A percentile compares a stretch with the other conserved stretches of the same genome.
Conservation (phyloP, 169 alveolate genomes). For the Babesia ovata region DNA sequence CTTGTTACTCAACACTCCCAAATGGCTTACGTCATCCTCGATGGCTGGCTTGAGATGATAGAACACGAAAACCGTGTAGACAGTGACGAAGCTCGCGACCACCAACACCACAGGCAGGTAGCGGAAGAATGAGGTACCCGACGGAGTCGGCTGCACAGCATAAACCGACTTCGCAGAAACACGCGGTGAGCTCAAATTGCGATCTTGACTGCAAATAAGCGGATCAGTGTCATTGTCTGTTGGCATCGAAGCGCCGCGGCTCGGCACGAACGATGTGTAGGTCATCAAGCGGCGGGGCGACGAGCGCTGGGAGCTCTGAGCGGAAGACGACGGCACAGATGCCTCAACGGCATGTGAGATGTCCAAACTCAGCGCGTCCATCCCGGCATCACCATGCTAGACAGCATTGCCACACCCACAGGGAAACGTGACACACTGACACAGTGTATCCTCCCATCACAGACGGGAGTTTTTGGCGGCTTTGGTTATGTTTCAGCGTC, state of each 20-base stretch:
- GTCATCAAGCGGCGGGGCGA: slow-evolving; percentile 37
- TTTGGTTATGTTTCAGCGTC: not conserved
- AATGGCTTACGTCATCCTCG: slow-evolving; percentile 32
- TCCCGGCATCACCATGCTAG: slow-evolving; percentile 17
- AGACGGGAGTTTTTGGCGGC: not conserved
- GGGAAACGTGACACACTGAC: not conserved
- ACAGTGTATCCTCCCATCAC: not conserved
- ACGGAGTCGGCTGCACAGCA: slow-evolving; percentile 15
- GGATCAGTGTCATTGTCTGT: slow-evolving; percentile 45
- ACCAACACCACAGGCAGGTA: slow-evolving; percentile 58
- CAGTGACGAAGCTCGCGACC: slow-evolving; percentile 1
- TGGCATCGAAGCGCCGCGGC: not conserved
- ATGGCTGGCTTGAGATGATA: slow-evolving; percentile 59
- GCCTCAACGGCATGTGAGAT: slow-evolving; percentile 23
- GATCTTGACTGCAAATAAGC: slow-evolving; percentile 30
- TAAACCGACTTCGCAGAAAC: slow-evolving; percentile 37
- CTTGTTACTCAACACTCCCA: slow-evolving; percentile 42
- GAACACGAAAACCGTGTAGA: slow-evolving; percentile 30
- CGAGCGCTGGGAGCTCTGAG: slow-evolving; percentile 24
- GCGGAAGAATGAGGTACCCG: slow-evolving; percentile 12
- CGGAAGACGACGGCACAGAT: not conserved
- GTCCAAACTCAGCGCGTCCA: slow-evolving; percentile 15
- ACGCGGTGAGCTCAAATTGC: slow-evolving; percentile 9
- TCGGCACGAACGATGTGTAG: slow-evolving; percentile 48
- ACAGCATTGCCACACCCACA: slow-evolving; percentile 9